phyloP scores from a whole-genome alignment of 208 protist genomes.

The Trypanosoma avium region DNA sequence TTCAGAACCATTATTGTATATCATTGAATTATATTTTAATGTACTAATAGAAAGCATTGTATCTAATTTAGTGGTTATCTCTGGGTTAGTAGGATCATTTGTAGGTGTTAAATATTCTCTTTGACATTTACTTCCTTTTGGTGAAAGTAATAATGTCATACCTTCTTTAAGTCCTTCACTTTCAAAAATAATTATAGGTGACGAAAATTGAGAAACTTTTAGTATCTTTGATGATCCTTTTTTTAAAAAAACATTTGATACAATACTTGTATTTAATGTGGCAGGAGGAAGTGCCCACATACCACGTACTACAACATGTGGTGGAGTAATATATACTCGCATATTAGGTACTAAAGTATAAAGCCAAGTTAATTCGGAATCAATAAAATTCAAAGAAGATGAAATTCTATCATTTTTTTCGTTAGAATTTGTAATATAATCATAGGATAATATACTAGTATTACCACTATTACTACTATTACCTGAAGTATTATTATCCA shows the following conservation, averaged over 20 bases:
- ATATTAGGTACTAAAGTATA: slow-evolving; percentile 63
- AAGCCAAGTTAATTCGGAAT: slow-evolving; percentile 23
- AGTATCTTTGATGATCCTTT: slow-evolving; percentile 7
- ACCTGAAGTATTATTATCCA: no score
- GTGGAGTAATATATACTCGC: slow-evolving; percentile 44
- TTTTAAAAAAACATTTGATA: background rate
- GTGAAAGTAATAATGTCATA: slow-evolving; percentile 61
- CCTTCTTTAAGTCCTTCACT: slow-evolving; percentile 41
- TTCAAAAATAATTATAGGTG: slow-evolving; percentile 59
- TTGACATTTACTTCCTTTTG: slow-evolving; percentile 29
- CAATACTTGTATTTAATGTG: background rate
- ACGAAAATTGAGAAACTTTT: slow-evolving; percentile 56
- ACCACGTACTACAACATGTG: slow-evolving; percentile 40
- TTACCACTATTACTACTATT: no score
- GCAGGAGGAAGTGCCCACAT: slow-evolving; percentile 68
- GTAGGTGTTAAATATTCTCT: slow-evolving; percentile 31
- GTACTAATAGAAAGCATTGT: slow-evolving; percentile 65
- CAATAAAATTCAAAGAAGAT: background rate
- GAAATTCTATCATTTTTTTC: slow-evolving; percentile 7
- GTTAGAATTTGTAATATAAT: no score
- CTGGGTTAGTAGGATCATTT: slow-evolving; percentile 13
- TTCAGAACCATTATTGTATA: background rate
- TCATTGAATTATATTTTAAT: slow-evolving; percentile 22
- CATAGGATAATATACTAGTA: no score
- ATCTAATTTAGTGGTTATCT: slow-evolving; percentile 36